phyloP scores from a whole-genome alignment of 306 rosid species.

The Cicer bijugum region DNA sequence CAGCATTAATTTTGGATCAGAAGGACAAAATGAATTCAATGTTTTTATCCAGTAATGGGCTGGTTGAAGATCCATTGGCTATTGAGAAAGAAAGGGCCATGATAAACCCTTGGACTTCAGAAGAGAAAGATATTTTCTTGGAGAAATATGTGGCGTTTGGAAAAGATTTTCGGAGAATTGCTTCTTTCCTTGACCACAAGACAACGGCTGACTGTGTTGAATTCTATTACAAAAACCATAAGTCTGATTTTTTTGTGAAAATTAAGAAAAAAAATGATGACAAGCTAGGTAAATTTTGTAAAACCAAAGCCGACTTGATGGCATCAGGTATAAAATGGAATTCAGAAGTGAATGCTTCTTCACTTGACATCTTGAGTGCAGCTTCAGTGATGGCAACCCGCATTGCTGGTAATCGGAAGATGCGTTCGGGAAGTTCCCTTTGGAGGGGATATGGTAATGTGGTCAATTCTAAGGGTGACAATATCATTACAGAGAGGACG shows the following conservation, averaged over 20 bases:
- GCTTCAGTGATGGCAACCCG: conserved; percentile 66
- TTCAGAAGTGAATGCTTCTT: conserved; percentile 56
- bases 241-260: conserved; percentile 67
- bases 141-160: conserved; percentile 66
- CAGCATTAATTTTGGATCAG: conserved; percentile 74
- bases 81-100: conserved; percentile 76
- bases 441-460: conserved; percentile 49
- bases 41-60: conserved; percentile 73
- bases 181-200: conserved; percentile 80
- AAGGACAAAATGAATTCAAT: conserved; percentile 64
- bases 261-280: conserved; percentile 55
- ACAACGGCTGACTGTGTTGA: conserved; percentile 91
- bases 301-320: conserved; percentile 51
- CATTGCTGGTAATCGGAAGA: conserved; percentile 42
- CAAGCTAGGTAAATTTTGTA: conserved; percentile 53
- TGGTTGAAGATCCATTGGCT: conserved; percentile 83
- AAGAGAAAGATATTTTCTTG: conserved; percentile 64
- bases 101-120: conserved; percentile 88
- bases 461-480: conserved; percentile 47
- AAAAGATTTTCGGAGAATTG: conserved; percentile 79
- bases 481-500: conserved; percentile 43
- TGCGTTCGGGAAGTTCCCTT: conserved; percentile 51
- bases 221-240: conserved; percentile 85
- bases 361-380: conserved; percentile 73
- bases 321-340: conserved; percentile 66